A percentile compares a stretch with the other conserved stretches of the same genome.
Evolutionary conservation across 257 asterid genomes (phyloP).

Genomic region (Nicotiana knightiana): DNA sequence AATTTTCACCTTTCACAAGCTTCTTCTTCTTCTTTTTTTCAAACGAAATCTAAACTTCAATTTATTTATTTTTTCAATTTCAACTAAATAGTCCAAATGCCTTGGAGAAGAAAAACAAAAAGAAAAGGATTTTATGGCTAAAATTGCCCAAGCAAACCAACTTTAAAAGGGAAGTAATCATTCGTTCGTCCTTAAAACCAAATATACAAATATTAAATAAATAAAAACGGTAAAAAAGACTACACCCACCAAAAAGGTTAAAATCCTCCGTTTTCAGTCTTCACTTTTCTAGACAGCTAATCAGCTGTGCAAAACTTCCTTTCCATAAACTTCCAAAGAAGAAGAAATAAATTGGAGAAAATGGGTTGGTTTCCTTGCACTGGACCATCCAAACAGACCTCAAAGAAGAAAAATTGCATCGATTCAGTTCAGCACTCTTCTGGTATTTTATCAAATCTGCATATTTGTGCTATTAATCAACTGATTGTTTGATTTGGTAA

Average conservation of each 20-base stretch:
- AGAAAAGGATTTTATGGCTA: neutral
- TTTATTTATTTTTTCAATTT: too few relatives aligned
- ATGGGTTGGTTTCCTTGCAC: slow-evolving; percentile 82
- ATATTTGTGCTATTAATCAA: neutral
- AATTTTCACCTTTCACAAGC: too few relatives aligned
- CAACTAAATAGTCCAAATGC: too few relatives aligned
- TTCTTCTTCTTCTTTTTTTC: too few relatives aligned
- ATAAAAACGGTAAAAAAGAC: neutral
- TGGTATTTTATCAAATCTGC: slow-evolving; percentile 20
- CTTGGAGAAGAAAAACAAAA: neutral
- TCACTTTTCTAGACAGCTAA: neutral
- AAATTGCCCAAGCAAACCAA: neutral
- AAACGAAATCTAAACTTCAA: too few relatives aligned
- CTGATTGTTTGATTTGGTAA: neutral
- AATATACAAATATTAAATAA: neutral
- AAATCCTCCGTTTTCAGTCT: neutral
- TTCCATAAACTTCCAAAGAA: neutral
- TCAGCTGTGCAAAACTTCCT: neutral
- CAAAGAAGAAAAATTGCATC: slow-evolving; percentile 26
- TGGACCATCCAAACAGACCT: slow-evolving; percentile 43
- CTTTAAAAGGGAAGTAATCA: neutral
- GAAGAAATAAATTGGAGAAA: slow-evolving; percentile 2
- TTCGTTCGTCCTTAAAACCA: neutral
- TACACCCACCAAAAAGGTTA: neutral
- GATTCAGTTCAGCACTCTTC: slow-evolving; percentile 36